Conservation (phyloP, 164 flowering plant species). For the Nymphaea thermarum region DNA sequence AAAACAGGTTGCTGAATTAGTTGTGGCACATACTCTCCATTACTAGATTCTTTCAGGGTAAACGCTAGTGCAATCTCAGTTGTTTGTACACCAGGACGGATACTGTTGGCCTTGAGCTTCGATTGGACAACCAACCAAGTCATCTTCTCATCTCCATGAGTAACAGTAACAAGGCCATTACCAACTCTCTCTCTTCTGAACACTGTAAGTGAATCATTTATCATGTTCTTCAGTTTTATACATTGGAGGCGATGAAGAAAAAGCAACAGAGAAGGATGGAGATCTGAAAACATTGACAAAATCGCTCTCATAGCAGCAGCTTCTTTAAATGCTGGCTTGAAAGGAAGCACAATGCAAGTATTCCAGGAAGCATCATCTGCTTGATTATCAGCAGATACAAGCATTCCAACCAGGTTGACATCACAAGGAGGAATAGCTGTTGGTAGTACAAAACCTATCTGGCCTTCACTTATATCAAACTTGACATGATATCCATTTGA, state of each 20-base stretch:
- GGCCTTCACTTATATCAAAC: conserved; percentile 84
- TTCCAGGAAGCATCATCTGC: conserved; percentile 41
- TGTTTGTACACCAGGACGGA: conserved; percentile 48
- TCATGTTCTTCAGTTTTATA: conserved; percentile 55
- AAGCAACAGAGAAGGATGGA: conserved; percentile 84
- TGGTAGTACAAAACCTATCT: conserved; percentile 96
- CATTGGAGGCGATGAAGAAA: conserved; percentile 89
- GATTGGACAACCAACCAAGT: conserved; percentile 69
- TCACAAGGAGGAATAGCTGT: conserved; percentile 62
- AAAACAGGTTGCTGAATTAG: conserved; percentile 80
- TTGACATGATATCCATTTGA: conserved; percentile 95
- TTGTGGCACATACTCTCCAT: conserved; percentile 39
- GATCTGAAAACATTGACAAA: conserved; percentile 76
- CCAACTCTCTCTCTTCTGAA: conserved; percentile 69
- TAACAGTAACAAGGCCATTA: conserved; percentile 63
- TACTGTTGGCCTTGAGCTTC: conserved; percentile 34
- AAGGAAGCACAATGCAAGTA: conserved; percentile 91
- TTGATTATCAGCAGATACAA: conserved; percentile 27
- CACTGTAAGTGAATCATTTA: conserved; percentile 40
- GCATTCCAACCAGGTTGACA: conserved; percentile 22
- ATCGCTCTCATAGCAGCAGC: conserved; percentile 35
- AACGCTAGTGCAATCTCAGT: conserved; percentile 91
- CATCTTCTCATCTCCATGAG: conserved; percentile 65
- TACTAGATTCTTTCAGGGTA: conserved; percentile 43
- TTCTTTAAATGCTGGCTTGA: conserved; percentile 34